Conservation (phyloP, 2,329 filamentous ascomycete genomes). For the Fusarium succisae region DNA sequence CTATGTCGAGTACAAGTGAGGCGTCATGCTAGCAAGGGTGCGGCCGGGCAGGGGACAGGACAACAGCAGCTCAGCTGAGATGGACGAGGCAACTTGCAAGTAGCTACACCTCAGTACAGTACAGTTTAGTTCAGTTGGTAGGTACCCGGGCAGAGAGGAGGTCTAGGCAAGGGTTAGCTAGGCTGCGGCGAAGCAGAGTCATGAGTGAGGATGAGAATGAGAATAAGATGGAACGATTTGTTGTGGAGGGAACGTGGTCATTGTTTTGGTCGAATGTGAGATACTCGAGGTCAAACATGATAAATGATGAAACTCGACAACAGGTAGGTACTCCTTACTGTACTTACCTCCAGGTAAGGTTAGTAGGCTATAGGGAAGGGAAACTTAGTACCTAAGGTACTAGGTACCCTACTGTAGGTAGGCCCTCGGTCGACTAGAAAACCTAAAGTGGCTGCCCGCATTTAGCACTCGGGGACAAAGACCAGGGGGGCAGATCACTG, state of each 20-base stretch:
- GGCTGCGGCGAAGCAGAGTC: slow-evolving; percentile 7
- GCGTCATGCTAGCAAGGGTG: slow-evolving; percentile 23
- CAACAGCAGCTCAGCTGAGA: neutral
- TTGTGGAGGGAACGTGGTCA: neutral
- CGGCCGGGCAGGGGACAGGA: neutral
- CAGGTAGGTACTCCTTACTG: neutral
- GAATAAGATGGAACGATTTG: neutral
- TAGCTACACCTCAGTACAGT: neutral
- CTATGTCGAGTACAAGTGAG: slow-evolving; percentile 8
- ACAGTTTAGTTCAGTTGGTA: neutral
- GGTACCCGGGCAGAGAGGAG: neutral
- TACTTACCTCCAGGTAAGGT: neutral
- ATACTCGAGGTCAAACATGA: slow-evolving; percentile 22
- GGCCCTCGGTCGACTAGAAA: neutral
- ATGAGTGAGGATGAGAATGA: no score
- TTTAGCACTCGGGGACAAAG: slow-evolving; percentile 3
- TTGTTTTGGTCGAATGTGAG: slow-evolving; percentile 12
- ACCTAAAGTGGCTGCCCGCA: slow-evolving; percentile 24
- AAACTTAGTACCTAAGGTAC: neutral
- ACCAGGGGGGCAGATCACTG: neutral
- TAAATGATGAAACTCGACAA: slow-evolving; percentile 27
- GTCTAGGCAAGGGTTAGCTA: neutral
- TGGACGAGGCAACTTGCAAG: neutral
- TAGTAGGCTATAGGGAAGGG: neutral
- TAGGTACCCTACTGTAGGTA: no score